A percentile compares a stretch with the other conserved stretches of the same genome.
phyloP scores from a whole-genome alignment of 2,329 filamentous ascomycete species.

The Dactylellina cionopaga region DNA sequence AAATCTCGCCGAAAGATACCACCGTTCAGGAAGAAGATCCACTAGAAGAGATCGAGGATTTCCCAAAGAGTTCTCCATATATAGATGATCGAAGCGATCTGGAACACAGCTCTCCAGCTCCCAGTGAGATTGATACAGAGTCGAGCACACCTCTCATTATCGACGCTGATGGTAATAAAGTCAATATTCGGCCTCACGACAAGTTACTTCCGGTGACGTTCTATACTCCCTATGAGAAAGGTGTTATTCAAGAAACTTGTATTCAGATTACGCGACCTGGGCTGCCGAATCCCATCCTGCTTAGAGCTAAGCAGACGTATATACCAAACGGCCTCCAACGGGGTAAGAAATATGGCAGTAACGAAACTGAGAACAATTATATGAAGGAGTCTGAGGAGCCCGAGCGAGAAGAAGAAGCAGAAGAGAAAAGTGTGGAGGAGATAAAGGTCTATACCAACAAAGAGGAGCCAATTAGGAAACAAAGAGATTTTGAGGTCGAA shows the following conservation, averaged over 20 bases:
- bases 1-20: too few relatives aligned
- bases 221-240: background rate
- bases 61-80: too few relatives aligned
- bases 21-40: too few relatives aligned
- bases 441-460: background rate
- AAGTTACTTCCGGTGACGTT: constrained; percentile 4
- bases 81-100: too few relatives aligned
- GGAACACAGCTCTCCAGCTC: too few relatives aligned
- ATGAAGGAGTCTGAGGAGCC: background rate
- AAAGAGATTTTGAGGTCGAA: too few relatives aligned
- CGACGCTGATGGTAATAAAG: background rate
- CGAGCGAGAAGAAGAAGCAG: too few relatives aligned
- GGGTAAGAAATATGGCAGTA: background rate
- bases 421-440: background rate
- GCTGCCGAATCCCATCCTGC: background rate
- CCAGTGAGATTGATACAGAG: background rate
- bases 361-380: background rate
- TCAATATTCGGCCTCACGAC: background rate
- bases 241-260: constrained; percentile 21
- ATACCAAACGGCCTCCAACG: background rate
- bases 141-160: too few relatives aligned
- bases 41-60: too few relatives aligned
- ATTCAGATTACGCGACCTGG: constrained; percentile 15
- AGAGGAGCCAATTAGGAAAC: background rate
- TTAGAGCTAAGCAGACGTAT: constrained; percentile 16